These are phyloP conservation scores for Ganoderma sinense DNA, from an alignment of 1,284 basidiomycete species.

Conservation along the genomic window DNA sequence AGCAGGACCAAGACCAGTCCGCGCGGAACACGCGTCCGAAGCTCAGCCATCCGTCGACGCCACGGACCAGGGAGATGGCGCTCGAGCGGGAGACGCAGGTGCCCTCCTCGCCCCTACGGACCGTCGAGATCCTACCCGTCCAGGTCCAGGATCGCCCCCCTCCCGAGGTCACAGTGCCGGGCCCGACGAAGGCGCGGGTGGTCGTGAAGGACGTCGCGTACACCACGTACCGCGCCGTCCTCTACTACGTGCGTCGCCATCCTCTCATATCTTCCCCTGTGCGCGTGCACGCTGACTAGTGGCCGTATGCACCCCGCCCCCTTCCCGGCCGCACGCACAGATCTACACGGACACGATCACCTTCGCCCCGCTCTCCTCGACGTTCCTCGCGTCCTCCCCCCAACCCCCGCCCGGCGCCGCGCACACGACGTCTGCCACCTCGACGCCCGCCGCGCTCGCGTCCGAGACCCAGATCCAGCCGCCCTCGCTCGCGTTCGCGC, in stretches of 20 bases:
- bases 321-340: conserved; percentile 49
- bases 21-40: conserved; percentile 44
- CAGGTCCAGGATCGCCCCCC: not conserved
- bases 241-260: conserved; percentile 75
- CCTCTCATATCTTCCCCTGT: not conserved
- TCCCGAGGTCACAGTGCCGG: conserved; percentile 32
- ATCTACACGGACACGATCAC: conserved; percentile 87
- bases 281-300: not conserved
- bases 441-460: conserved; percentile 30
- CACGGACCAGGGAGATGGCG: conserved; percentile 28
- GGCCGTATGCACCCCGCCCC: not conserved
- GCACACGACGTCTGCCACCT: conserved; percentile 13
- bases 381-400: conserved; percentile 50
- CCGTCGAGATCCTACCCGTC: not conserved
- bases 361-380: conserved; percentile 85
- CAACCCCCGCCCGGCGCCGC: not conserved
- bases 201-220: conserved; percentile 83
- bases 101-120: not conserved
- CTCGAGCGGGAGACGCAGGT: conserved; percentile 16
- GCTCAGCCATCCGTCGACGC: conserved; percentile 43
- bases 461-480: conserved; percentile 43
- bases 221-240: conserved; percentile 81
- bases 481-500: conserved; percentile 4
- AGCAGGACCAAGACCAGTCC: conserved; percentile 16
- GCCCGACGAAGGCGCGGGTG: conserved; percentile 63